Base-by-base conservation (phyloP, 371 early-diverging fungal genomes). In the Mucor sp. region DNA sequence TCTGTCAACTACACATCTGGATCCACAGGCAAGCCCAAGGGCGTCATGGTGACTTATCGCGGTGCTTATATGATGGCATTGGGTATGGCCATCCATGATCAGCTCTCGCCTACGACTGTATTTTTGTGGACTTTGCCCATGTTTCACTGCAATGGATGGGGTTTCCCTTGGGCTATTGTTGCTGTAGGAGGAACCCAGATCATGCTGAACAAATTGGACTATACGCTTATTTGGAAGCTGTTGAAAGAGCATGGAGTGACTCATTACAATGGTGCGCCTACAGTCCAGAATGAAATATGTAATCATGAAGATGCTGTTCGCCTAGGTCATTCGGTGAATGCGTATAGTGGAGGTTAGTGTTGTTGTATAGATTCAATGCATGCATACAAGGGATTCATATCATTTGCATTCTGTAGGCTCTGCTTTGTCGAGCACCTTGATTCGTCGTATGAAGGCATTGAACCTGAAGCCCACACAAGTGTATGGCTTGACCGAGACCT, bases 61-160 rank as follows among this genome's bases (percentile, higher is more conserved):
- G 89, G 89, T 0, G 77, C 82, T 30, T 89, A 89, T 63, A 70
- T 91, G 58, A 71, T 81, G 27, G 78, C 88, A 0, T 58, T 91
- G 2, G 75, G 79, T 4, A 79, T 85, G 58, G 74, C 70, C 2
- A 77, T 91, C 43, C 86, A 88, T 58, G 79, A 75, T n/a, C 66
- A 70, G 14, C 60, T 89, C 47, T 76, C 65, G 15, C 58, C 77
- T 9, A 75, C 86, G 27, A 80, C 85, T 15, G 82, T 83, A 4
- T 88, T 79, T 69, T 65, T 91, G 32, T 91, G 87, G 81, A 81
- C 84, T 2, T 76, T 88, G 2, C 91, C 91, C 3, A 82, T 89
- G 81, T 91, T 91, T 68, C 91, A 91, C 69, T 89, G 88, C 60
- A 87, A 85, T 65, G 88, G 88, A 17, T 91, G 91, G 91, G 77